These are phyloP conservation scores for Cylindrodendrum hubeiense DNA, from an alignment of 2,329 filamentous ascomycete genomes.

Conservation along the genomic window DNA sequence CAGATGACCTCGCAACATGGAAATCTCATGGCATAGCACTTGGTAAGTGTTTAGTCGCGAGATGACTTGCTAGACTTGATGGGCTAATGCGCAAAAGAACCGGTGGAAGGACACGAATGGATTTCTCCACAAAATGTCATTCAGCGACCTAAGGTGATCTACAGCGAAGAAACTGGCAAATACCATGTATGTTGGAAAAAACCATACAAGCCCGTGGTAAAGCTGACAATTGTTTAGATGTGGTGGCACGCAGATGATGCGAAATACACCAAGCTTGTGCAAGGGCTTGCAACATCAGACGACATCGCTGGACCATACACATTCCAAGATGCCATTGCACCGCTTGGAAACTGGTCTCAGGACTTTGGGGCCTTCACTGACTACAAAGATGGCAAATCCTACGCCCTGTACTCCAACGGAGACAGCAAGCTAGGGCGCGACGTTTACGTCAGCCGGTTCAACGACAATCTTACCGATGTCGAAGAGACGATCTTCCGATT, in stretches of 20 bases:
- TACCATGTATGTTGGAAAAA: constrained; percentile 62
- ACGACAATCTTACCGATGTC: constrained; percentile 63
- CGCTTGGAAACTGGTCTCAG: constrained; percentile 73
- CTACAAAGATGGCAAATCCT: constrained; percentile 67
- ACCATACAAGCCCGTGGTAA: fast-evolving
- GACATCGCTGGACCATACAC: constrained; percentile 66
- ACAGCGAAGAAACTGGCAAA: constrained; percentile 64
- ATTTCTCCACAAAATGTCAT: constrained; percentile 69
- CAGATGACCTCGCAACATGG: constrained; percentile 71
- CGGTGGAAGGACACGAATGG: constrained; percentile 65
- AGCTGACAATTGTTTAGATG: constrained; percentile 54
- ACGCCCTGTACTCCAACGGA: constrained; percentile 71
- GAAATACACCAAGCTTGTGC: constrained; percentile 67
- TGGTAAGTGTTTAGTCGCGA: constrained; percentile 48
- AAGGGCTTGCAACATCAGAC: constrained; percentile 67
- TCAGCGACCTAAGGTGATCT: constrained; percentile 72
- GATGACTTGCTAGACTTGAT: fast-evolving
- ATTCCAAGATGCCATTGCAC: constrained; percentile 65
- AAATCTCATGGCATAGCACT: constrained; percentile 67
- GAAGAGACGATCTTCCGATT: constrained; percentile 67
- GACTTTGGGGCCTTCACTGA: constrained; percentile 73
- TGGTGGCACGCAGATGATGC: constrained; percentile 73
- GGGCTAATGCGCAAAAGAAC: constrained; percentile 48
- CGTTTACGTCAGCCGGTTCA: constrained; percentile 67
- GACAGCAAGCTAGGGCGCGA: constrained; percentile 67